phyloP scores from a whole-genome alignment of 169 alveolate genomes.

The Cryptosporidium ubiquitum region DNA sequence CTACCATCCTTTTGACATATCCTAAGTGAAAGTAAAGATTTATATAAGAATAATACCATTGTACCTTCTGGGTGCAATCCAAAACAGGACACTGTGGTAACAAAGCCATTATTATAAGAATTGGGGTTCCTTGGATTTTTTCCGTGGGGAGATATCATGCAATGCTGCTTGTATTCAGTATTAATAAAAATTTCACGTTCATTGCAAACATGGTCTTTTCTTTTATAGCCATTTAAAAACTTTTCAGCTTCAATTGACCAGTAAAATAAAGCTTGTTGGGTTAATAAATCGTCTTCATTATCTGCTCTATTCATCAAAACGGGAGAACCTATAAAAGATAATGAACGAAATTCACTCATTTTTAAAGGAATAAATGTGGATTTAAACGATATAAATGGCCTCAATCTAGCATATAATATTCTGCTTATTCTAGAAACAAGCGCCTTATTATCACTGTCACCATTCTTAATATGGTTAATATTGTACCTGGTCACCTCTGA shows the following conservation, averaged over 20 bases:
- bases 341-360: constrained; percentile 53
- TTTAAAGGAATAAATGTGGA: constrained; percentile 37
- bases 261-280: constrained; percentile 52
- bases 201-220: constrained; percentile 54
- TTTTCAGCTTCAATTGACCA: constrained; percentile 66
- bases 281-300: constrained; percentile 33
- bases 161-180: constrained; percentile 22
- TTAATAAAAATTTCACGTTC: constrained; percentile 23
- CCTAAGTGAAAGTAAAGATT: constrained; percentile 20
- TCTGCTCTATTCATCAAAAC: constrained; percentile 16
- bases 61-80: constrained; percentile 71
- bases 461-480: neutral
- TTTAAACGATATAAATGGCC: constrained; percentile 41
- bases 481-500: constrained; percentile 22
- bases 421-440: constrained; percentile 53
- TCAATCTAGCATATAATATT: constrained; percentile 45
- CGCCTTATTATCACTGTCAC: neutral
- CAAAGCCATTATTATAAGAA: constrained; percentile 17
- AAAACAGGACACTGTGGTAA: constrained; percentile 61
- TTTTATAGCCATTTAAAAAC: constrained; percentile 1
- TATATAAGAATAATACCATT: constrained; percentile 16
- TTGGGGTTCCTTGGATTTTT: constrained; percentile 50
- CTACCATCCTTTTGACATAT: constrained; percentile 49
- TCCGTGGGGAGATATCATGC: constrained; percentile 27
- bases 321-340: constrained; percentile 65